Evolutionary conservation across 1,139 yeast genomes (phyloP).

Genomic region (Suhomyces panamericanus): DNA sequence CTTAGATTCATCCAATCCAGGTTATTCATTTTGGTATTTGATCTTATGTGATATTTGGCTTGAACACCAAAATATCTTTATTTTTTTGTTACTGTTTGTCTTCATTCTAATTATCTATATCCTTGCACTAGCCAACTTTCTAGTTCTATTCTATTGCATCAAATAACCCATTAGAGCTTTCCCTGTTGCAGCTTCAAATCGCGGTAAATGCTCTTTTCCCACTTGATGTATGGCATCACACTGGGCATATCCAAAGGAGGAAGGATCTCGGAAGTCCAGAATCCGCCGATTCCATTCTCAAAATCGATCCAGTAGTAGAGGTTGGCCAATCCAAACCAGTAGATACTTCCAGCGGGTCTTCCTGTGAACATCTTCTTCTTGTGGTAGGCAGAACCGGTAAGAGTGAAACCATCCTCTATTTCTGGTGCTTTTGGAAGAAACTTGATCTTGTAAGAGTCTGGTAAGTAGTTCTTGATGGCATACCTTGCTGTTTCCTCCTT

Average conservation of each 20-base stretch:
- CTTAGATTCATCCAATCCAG: no score
- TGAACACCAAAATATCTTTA: no score
- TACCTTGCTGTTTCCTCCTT: slow-evolving; percentile 30
- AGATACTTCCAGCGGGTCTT: slow-evolving; percentile 38
- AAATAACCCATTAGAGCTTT: slow-evolving; percentile 3
- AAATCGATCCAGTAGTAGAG: slow-evolving; percentile 49
- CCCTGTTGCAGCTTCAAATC: slow-evolving; percentile 1
- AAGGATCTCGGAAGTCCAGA: slow-evolving; percentile 42
- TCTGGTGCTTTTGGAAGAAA: slow-evolving; percentile 12
- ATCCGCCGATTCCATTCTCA: slow-evolving; percentile 43
- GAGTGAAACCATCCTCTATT: slow-evolving; percentile 15
- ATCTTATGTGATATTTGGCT: no score
- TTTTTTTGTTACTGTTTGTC: no score
- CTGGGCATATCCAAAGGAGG: slow-evolving; percentile 26
- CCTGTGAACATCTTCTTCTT: slow-evolving; percentile 36
- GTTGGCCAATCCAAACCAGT: slow-evolving; percentile 51
- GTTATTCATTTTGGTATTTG: no score
- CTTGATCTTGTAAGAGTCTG: slow-evolving; percentile 23
- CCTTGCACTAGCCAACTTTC: no score
- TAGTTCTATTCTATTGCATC: background rate
- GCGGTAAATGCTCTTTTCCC: slow-evolving; percentile 15
- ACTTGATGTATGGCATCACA: slow-evolving; percentile 5
- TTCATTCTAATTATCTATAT: no score
- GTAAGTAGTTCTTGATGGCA: slow-evolving; percentile 38
- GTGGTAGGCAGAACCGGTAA: slow-evolving; percentile 18